These are phyloP conservation scores for Neurospora discreta DNA, from an alignment of 495 filamentous ascomycete genomes.

Conservation along the genomic window DNA sequence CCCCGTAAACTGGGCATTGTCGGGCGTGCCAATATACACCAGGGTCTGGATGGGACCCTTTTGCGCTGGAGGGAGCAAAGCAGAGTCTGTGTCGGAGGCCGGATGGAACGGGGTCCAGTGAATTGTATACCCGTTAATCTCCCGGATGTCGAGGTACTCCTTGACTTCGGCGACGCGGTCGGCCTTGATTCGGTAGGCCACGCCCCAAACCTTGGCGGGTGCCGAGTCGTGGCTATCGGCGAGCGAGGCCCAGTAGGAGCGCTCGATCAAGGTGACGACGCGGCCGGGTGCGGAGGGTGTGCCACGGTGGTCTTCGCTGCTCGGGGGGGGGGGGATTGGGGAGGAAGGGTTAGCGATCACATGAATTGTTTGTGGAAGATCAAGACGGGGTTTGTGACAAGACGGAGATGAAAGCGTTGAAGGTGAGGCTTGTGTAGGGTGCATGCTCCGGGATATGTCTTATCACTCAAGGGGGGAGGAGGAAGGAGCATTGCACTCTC, in stretches of 20 bases:
- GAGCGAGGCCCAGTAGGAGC: constrained; percentile 66
- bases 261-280: constrained; percentile 86
- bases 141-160: constrained; percentile 82
- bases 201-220: constrained; percentile 65
- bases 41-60: constrained; percentile 36
- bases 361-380: neutral
- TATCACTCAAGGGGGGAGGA: neutral
- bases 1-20: constrained; percentile 87
- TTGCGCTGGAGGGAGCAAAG: constrained; percentile 3
- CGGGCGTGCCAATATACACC: constrained; percentile 91
- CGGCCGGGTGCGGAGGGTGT: constrained; percentile 78
- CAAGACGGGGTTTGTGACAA: neutral
- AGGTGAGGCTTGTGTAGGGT: neutral
- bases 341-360: neutral
- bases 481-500: neutral
- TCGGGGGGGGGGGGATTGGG: neutral
- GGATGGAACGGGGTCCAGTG: constrained; percentile 78
- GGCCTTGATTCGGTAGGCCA: constrained; percentile 77
- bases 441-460: neutral
- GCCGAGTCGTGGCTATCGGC: constrained; percentile 54
- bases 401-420: neutral
- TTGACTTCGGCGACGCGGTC: constrained; percentile 68
- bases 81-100: constrained; percentile 27
- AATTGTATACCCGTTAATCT: constrained; percentile 92
- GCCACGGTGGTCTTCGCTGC: constrained; percentile 86